Conservation (phyloP, 2,329 filamentous ascomycete species). For the Sarocladium kiliense region DNA sequence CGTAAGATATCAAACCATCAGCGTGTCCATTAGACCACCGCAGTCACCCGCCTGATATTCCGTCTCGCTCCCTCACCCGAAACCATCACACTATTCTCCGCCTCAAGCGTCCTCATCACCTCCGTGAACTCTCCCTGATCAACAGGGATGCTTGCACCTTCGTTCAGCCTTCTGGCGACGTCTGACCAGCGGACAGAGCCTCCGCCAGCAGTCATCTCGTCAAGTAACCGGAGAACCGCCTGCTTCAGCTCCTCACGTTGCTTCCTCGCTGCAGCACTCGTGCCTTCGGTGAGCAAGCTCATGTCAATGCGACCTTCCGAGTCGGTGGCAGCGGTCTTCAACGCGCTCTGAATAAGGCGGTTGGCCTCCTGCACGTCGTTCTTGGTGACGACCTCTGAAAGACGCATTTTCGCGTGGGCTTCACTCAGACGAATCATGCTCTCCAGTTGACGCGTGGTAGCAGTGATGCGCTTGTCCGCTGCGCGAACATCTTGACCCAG, state of each 20-base stretch:
- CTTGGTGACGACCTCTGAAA: slow-evolving; percentile 68
- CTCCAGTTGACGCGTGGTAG: slow-evolving; percentile 93
- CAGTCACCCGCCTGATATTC: slow-evolving; percentile 70
- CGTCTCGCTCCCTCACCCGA: slow-evolving; percentile 80
- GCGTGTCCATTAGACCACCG: slow-evolving; percentile 26
- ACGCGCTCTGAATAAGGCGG: slow-evolving; percentile 83
- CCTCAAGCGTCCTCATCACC: slow-evolving; percentile 72
- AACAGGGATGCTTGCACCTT: slow-evolving; percentile 64
- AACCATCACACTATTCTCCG: slow-evolving; percentile 77
- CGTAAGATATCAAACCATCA: slow-evolving; percentile 7
- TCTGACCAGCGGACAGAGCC: slow-evolving; percentile 74
- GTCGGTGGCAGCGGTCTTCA: slow-evolving; percentile 97
- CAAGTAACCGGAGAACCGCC: slow-evolving; percentile 67
- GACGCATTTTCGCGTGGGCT: slow-evolving; percentile 96
- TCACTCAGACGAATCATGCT: slow-evolving; percentile 97
- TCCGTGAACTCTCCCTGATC: slow-evolving; percentile 80
- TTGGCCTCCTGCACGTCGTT: slow-evolving; percentile 87
- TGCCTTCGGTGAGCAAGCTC: slow-evolving; percentile 92
- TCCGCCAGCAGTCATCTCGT: slow-evolving; percentile 69
- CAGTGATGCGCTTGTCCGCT: slow-evolving; percentile 92
- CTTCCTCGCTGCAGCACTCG: slow-evolving; percentile 78
- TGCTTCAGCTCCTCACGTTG: slow-evolving; percentile 79
- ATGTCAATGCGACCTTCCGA: slow-evolving; percentile 91
- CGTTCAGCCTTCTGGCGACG: slow-evolving; percentile 65
- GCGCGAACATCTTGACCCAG: slow-evolving; percentile 83